A percentile compares a stretch with the other conserved stretches of the same genome.
Conservation (phyloP, 1,284 basidiomycete species). For the Ustilago xerochloae region DNA sequence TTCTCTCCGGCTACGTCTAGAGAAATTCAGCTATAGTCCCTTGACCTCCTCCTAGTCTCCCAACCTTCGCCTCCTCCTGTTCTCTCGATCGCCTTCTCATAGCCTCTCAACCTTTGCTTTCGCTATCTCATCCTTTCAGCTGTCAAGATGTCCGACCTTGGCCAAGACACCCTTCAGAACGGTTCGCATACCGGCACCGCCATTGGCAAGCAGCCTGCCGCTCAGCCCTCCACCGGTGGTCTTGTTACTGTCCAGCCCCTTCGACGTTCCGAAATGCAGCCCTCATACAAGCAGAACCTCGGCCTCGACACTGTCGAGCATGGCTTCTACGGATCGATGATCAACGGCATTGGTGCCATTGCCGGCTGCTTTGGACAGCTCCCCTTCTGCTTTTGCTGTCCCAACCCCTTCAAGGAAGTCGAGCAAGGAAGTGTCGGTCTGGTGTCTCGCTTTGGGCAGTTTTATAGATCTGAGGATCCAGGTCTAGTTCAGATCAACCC, state of each 20-base stretch:
- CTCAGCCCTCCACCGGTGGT: conserved; percentile 12
- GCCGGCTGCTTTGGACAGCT: conserved; percentile 75
- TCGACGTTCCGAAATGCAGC: conserved; percentile 75
- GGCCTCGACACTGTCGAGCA: conserved; percentile 48
- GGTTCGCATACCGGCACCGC: conserved; percentile 13
- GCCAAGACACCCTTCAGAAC: conserved; percentile 12
- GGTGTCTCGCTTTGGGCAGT: conserved; percentile 87
- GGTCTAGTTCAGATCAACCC: conserved; percentile 92
- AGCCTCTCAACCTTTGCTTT: neutral
- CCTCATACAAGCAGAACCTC: conserved; percentile 57
- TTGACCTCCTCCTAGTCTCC: neutral
- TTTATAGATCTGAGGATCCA: conserved; percentile 93
- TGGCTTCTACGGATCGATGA: conserved; percentile 59
- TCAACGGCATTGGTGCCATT: conserved; percentile 53
- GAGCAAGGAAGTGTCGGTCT: conserved; percentile 90
- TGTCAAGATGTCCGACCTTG: conserved; percentile 25
- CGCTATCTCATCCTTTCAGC: neutral
- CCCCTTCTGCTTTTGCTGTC: conserved; percentile 77
- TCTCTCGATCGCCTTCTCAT: no score
- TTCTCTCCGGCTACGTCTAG: neutral
- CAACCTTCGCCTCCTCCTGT: no score
- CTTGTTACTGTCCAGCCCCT: conserved; percentile 77
- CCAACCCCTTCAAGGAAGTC: conserved; percentile 76
- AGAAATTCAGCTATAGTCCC: neutral
- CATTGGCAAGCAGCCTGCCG: conserved; percentile 13